Base-by-base conservation (phyloP, 371 early-diverging fungal genomes). In the Syncephalastrum monosporum region DNA sequence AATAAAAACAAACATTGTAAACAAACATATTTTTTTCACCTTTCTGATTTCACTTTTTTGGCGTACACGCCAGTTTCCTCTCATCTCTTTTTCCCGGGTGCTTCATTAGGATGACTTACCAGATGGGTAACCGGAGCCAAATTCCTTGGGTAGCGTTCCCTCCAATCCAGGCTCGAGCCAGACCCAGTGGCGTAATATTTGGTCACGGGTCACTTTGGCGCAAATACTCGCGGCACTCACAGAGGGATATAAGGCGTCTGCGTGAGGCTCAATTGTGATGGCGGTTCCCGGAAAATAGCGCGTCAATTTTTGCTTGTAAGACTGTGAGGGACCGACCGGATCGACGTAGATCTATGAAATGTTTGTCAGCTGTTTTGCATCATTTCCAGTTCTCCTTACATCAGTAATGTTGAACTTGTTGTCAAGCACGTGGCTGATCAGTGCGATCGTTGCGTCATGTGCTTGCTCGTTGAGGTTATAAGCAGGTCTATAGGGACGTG, bases 221-320 rank as follows among this genome's bases (percentile, higher is more conserved):
- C 93, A 89, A 46, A 99, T 99, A 84, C 94, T 93, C 1, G 99
- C 99, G 0, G 97, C 99, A 65, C 91, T 90, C n/a, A 99, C 99
- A 50, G 93, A 87, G 3, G 98, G 95, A 71, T 90, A 99, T 51
- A 90, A 78, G 13, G 88, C 74, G 81, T 99, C 99, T 5, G 99
- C 99, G 67, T 98, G 99, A 42, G 93, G 92, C 21, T 96, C 89
- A 4, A 99, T 94, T 0, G 83, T 83, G 45, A 98, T 88, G 5
- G 83, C 75, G 29, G 88, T 84, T 4, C 77, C 83, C 2, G 93
- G 94, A 64, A 94, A 93, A 27, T 83, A 59, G 2, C 68, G 68
- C 41, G 76, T 65, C 12, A 99, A 85, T 55, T 93, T 93, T 4
- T 47, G 72, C 57, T 90, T 86, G 69, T 98, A 98, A 16, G 85